phyloP scores from a whole-genome alignment of 2,329 filamentous ascomycete genomes.

The Aspergillus udagawae region DNA sequence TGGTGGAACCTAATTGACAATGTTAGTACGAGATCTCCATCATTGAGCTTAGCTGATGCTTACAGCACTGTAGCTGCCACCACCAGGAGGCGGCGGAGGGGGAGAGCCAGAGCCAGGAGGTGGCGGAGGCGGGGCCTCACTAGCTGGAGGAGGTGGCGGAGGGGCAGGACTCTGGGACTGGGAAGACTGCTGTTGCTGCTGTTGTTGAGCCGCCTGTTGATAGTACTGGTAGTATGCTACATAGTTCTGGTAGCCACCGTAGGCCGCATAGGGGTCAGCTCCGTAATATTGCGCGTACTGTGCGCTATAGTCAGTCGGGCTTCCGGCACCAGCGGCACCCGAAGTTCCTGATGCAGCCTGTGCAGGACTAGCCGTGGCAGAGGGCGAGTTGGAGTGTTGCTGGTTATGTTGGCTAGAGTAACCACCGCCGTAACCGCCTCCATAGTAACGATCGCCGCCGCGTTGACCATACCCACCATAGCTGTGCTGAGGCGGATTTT shows the following conservation, averaged over 20 bases:
- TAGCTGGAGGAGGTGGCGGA: conserved; percentile 55
- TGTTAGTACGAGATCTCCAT: conserved; percentile 1
- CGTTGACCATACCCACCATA: conserved; percentile 58
- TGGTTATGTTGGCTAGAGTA: conserved; percentile 35
- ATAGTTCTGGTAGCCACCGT: conserved; percentile 80
- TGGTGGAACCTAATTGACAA: conserved; percentile 43
- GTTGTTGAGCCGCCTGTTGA: conserved; percentile 58
- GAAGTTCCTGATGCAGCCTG: conserved; percentile 37
- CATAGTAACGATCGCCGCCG: conserved; percentile 43
- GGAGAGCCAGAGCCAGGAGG: conserved; percentile 59
- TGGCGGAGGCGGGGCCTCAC: conserved; percentile 55
- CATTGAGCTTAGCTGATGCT: conserved; percentile 21
- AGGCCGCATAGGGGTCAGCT: conserved; percentile 81
- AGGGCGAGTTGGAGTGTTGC: conserved; percentile 41
- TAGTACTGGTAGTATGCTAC: conserved; percentile 64
- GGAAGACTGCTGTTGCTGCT: conserved; percentile 39
- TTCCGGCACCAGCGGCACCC: conserved; percentile 20
- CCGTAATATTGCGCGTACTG: conserved; percentile 81
- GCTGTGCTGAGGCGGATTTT: conserved; percentile 64
- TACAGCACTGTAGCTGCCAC: conserved; percentile 60
- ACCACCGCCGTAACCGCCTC: conserved; percentile 31
- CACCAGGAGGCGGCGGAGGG: conserved; percentile 56
- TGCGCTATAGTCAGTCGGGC: conserved; percentile 65
- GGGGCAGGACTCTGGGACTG: conserved; percentile 43
- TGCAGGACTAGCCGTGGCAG: conserved; percentile 42